Conservation (phyloP, 495 filamentous ascomycete genomes). For the Pyronema domesticum region DNA sequence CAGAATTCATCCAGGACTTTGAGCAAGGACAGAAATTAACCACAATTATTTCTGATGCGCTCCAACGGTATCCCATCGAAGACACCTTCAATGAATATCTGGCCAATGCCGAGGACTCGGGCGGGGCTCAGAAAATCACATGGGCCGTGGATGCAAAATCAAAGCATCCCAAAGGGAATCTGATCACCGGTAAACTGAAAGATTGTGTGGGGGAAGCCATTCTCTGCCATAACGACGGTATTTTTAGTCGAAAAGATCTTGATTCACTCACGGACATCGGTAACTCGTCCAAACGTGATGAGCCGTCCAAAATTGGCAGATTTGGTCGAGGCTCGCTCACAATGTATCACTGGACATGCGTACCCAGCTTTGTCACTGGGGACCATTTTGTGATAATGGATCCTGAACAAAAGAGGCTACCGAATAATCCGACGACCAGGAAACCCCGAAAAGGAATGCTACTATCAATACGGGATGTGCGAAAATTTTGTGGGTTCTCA, state of each 20-base stretch:
- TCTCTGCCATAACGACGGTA: constrained; percentile 27
- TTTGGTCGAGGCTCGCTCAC: constrained; percentile 30
- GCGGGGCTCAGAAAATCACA: constrained; percentile 22
- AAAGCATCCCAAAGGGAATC: constrained; percentile 4
- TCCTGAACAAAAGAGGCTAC: constrained; percentile 25
- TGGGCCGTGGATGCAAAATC: constrained; percentile 27
- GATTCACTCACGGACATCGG: constrained; percentile 28
- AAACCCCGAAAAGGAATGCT: constrained; percentile 15
- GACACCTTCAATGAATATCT: constrained; percentile 31
- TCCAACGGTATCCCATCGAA: constrained; percentile 26
- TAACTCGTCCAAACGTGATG: constrained; percentile 26
- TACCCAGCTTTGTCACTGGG: constrained; percentile 29
- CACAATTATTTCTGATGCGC: constrained; percentile 27
- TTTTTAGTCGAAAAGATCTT: constrained; percentile 27
- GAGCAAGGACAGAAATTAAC: constrained; percentile 25
- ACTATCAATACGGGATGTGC: constrained; percentile 9
- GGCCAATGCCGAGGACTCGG: constrained; percentile 30
- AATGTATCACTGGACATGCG: constrained; percentile 32
- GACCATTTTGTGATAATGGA: constrained; percentile 22
- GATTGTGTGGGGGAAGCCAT: constrained; percentile 27
- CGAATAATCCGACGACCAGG: constrained; percentile 18
- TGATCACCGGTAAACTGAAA: constrained; percentile 22
- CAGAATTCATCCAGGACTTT: constrained; percentile 29
- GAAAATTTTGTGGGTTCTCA: constrained; percentile 19
- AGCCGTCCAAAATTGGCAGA: constrained; percentile 26